These are phyloP conservation scores for Dendrobium chrysotoxum DNA, from an alignment of 106 monocot species.

Conservation along the genomic window DNA sequence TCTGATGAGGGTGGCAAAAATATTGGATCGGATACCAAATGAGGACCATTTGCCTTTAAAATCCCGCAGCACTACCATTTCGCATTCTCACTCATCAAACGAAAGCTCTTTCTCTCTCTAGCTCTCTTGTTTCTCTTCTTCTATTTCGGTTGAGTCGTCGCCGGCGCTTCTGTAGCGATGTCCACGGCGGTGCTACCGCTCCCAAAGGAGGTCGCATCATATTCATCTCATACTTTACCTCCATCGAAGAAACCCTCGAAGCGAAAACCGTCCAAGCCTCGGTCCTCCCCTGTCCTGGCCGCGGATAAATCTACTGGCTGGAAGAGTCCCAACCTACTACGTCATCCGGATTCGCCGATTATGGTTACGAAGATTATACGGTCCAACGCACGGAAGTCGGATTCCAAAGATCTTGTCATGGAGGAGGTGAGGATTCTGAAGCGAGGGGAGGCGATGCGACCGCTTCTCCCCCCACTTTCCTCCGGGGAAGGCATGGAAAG, in stretches of 20 bases:
- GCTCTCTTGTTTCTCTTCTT: neutral
- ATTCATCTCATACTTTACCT: neutral
- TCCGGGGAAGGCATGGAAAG: neutral
- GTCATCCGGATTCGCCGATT: neutral
- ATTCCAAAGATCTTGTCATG: constrained; percentile 22
- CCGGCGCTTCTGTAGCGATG: neutral
- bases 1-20: too few species aligned
- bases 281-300: neutral
- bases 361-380: neutral
- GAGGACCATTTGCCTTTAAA: neutral
- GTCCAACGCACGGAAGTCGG: neutral
- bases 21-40: neutral
- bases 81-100: too few species aligned
- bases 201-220: neutral
- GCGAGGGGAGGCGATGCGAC: constrained; percentile 21
- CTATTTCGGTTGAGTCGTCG: neutral
- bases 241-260: neutral
- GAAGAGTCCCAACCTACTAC: neutral
- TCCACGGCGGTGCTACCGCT: neutral
- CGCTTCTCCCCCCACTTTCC: neutral
- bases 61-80: too few species aligned
- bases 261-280: neutral
- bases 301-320: neutral
- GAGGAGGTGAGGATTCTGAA: constrained; percentile 35
- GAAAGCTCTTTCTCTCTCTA: neutral